Evolutionary conservation across 495 filamentous ascomycete genomes (phyloP), one percentile per base, ranked within the genome.

Genomic region (Trichocladium uniseriatum): DNA sequence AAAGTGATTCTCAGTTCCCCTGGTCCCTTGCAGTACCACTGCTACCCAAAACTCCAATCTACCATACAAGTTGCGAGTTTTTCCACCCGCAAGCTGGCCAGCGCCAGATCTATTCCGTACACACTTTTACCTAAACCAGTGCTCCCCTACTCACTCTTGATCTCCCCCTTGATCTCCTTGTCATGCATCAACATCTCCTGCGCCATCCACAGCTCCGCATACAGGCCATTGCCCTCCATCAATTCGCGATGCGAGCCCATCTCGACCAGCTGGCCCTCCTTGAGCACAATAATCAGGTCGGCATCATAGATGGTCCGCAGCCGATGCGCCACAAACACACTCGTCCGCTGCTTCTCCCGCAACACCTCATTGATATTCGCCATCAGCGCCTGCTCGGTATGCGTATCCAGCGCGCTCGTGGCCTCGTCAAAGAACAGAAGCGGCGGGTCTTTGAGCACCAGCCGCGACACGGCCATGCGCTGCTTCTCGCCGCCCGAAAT

Each of bases 401-500:
- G 87, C 0, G 94, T 96, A 61, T 98, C 92, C 39, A 98, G 72
- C 1, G 92, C 94, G 41, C 87, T 94, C 1, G 94, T 98, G 68
- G 92, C 92, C 71, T 98, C 92, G 58, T 98, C 92, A 55, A 97
- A 97, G 77, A 98, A 97, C 1, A 97, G 69, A 29, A 97, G 67
- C 6, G 89, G 84, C 0, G 92, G 91, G 56, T 98, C 87, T 57
- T 98, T 98, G 38, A 98, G 69, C 1, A 98, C 75, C 31, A 97
- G 62, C 27, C 92, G 74, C 6, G 87, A 86, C 18, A 98, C 80
- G 2, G 94, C 92, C 27, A 98, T 68, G 5, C 92, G 79, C 62
- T 98, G 92, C 66, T 97, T 97, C 69, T 98, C 92, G 28, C 92
- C 92, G 7, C 90, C 92, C 3, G 86, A 91, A 15, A 97, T 96